Base-by-base conservation (phyloP, 805 yeast genomes). In the Myxozyma geophila region DNA sequence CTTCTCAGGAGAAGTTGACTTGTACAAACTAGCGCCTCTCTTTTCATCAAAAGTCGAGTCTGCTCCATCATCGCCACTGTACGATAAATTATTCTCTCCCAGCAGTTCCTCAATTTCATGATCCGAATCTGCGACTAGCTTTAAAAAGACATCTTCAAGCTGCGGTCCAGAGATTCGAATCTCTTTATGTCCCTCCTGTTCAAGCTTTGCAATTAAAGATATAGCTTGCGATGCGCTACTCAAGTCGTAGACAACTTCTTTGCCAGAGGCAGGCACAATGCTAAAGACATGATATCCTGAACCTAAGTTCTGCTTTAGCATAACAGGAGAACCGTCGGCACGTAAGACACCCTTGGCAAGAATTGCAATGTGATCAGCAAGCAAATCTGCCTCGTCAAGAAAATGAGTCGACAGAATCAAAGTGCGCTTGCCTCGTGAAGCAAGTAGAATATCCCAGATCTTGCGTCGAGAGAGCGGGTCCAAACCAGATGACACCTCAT, bases 401-500 rank as follows among this genome's bases (percentile, higher is more conserved):
- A 75, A 75, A 60, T 75, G 78, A 0, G 78, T 75, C 0, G 78
- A 75, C 41, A 75, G 64, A 43, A 75, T 63, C 46, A 75, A 63
- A 7, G 76, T 70, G 7, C 67, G 63, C 12, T 70, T 52, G 1
- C 75, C 76, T 15, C 77, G 66, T 17, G 70, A 67, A 3, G 74
- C 66, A 6, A 73, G 64, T 7, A 75, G 48, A 51, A 75, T 75
- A 51, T 75, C 76, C 78, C 78, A 75, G 37, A 75, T 75, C 52
- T 71, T 73, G 13, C 77, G 70, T 28, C 78, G 70, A 40, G 76
- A 72, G 9, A 75, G 49, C n/a, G 78, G 78, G 71, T 75, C 78
- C 36, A 75, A 62, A 0, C 78, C 78, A 15, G 78, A 75, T n/a
- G 77, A 74, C 12, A 75, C 78, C 55, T 75, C 78, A 58, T 75